Base-by-base conservation (phyloP, 2,329 filamentous ascomycete genomes). In the Hypomyces rosellus region DNA sequence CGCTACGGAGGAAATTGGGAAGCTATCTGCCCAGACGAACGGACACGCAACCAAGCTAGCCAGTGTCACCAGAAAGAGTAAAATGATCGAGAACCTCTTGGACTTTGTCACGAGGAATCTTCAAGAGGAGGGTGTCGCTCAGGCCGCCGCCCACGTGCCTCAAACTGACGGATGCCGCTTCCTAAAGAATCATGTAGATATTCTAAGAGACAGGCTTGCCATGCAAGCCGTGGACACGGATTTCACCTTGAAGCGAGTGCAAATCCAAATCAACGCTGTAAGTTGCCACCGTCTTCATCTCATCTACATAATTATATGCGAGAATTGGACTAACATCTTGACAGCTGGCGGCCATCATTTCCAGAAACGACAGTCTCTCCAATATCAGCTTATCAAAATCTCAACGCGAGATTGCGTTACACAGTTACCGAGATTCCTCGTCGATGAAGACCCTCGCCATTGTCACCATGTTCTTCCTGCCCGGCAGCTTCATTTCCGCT, bases 371-470 rank as follows among this genome's bases (percentile, higher is more conserved):
- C 54, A 65, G 62, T 53, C 56, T 66, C 40, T 63, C 63, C 50
- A 68, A 64, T 41, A 63, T 67, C 22, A 49, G 59, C 42, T 57
- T 63, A n/a, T 61, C 65, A 12, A 48, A 55, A 14, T 56, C 62
- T 2, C 62, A 61, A 2, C 56, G 59, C 5, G 61, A 64, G 45
- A 68, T 70, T 18, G 68, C 67, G 2, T 53, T 63, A 15, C 65
- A 63, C 12, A 69, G 63, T 48, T 65, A 68, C 49, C 66, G 69
- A 14, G 69, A 73, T 48, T 68, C 69, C n/a, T 65, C 68, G 1
- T 69, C 69, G 2, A 72, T 72, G 70, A 72, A 71, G 60, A 71
- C 68, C 7, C 54, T 72, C 18, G 70, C 70, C 15, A 60, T 72
- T 16, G 67, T 73, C 16, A 69, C 70, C 51, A 71, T 72, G 69